Conservation (phyloP, 805 yeast species). For the Candida arabinofermentans region DNA sequence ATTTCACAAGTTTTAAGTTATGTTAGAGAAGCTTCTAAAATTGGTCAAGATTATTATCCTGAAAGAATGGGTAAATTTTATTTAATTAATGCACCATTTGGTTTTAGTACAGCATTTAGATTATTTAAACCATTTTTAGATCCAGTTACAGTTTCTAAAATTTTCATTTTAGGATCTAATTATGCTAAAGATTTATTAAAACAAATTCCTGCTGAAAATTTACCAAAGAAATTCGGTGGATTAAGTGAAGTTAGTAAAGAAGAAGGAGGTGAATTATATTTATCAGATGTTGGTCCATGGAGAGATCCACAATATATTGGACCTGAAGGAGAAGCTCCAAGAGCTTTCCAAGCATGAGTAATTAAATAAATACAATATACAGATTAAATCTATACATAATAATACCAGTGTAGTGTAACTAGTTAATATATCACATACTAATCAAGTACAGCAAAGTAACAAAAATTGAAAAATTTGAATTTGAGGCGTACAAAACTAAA, state of each 20-base stretch:
- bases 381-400: too few relatives aligned
- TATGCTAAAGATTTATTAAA: conserved; percentile 80
- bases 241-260: conserved; percentile 56
- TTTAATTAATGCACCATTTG: conserved; percentile 94
- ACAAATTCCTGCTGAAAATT: conserved; percentile 90
- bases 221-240: conserved; percentile 92
- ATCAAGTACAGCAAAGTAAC: too few relatives aligned
- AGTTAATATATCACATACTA: too few relatives aligned
- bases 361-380: too few relatives aligned
- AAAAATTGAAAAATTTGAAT: too few relatives aligned
- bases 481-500: too few relatives aligned
- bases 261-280: conserved; percentile 69
- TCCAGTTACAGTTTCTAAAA: conserved; percentile 95
- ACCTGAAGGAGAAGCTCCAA: conserved; percentile 93
- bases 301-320: conserved; percentile 85
- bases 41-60: conserved; percentile 97
- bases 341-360: conserved; percentile 32
- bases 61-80: conserved; percentile 99
- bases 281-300: conserved; percentile 97
- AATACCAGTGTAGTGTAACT: too few relatives aligned
- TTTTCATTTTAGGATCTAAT: conserved; percentile 76
- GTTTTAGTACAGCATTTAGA: conserved; percentile 90
- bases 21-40: conserved; percentile 87
- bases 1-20: conserved; percentile 84
- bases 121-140: conserved; percentile 91